These are phyloP conservation scores for Rhizopogon vinicolor DNA, from an alignment of 768 basidiomycete genomes.

Conservation along the genomic window DNA sequence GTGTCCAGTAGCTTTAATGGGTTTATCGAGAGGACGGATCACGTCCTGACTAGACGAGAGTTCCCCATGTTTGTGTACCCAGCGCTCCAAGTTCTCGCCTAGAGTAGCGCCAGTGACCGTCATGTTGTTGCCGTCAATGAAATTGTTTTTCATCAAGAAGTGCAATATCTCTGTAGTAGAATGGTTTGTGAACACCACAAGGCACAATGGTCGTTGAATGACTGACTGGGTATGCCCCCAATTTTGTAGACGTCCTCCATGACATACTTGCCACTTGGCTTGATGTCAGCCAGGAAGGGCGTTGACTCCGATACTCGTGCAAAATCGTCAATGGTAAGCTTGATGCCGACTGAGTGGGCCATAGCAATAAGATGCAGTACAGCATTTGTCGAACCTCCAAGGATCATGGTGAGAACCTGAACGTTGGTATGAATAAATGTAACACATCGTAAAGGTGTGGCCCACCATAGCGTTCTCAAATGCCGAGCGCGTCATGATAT, in stretches of 20 bases:
- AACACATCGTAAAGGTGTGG: background rate
- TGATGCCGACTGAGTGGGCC: slow-evolving; percentile 92
- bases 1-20: slow-evolving; percentile 88
- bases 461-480: slow-evolving; percentile 97
- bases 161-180: slow-evolving; percentile 65
- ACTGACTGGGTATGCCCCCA: slow-evolving; percentile 92
- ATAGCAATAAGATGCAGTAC: slow-evolving; percentile 96
- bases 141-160: slow-evolving; percentile 80
- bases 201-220: background rate
- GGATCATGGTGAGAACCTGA: slow-evolving; percentile 92
- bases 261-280: slow-evolving; percentile 96
- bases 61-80: slow-evolving; percentile 78
- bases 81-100: slow-evolving; percentile 88
- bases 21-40: slow-evolving; percentile 80
- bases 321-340: slow-evolving; percentile 87
- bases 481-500: slow-evolving; percentile 95
- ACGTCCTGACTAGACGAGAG: slow-evolving; percentile 74
- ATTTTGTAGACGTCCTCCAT: slow-evolving; percentile 97
- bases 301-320: slow-evolving; percentile 87
- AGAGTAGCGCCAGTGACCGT: slow-evolving; percentile 89
- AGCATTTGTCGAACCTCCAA: slow-evolving; percentile 97
- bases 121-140: slow-evolving; percentile 87
- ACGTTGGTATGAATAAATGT: background rate
- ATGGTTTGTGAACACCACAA: background rate
- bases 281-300: slow-evolving; percentile 95